phyloP scores from a whole-genome alignment of 805 yeast genomes.

The Starmerella tilneyi region DNA sequence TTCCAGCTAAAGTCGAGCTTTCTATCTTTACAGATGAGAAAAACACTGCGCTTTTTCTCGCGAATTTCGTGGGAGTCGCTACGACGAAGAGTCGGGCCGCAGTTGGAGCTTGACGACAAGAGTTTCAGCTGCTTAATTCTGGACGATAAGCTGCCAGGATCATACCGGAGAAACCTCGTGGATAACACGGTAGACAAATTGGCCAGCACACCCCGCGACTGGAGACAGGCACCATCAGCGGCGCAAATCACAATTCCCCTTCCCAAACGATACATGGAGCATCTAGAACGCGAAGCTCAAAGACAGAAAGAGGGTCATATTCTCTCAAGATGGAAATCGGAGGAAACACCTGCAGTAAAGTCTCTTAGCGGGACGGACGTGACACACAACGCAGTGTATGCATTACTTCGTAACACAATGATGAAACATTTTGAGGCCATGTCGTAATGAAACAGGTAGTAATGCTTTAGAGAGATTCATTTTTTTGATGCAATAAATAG shows the following conservation, averaged over 20 bases:
- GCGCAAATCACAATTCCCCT: not conserved
- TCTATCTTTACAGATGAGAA: not conserved
- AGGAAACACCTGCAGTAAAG: not conserved
- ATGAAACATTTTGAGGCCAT: conserved; percentile 5
- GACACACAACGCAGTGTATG: not conserved
- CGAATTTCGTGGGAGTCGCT: not conserved
- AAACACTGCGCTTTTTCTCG: not conserved
- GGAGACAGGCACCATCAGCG: not conserved
- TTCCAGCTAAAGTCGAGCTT: not conserved
- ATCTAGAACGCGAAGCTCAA: not conserved
- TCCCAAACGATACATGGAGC: not conserved
- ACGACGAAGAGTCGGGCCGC: not conserved
- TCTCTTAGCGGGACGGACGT: not conserved
- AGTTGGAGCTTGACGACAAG: not conserved
- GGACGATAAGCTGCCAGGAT: not conserved
- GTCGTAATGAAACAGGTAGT: not conserved
- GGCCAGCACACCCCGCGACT: not conserved
- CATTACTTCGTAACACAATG: not conserved
- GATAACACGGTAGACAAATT: not conserved
- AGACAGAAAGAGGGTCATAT: not conserved
- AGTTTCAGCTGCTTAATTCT: not conserved
- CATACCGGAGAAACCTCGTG: not conserved
- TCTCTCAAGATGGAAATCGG: not conserved
- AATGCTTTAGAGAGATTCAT: not conserved
- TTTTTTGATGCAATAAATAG: not conserved